phyloP scores from a whole-genome alignment of 805 yeast genomes.

The Cyberlindnera maclurae region DNA sequence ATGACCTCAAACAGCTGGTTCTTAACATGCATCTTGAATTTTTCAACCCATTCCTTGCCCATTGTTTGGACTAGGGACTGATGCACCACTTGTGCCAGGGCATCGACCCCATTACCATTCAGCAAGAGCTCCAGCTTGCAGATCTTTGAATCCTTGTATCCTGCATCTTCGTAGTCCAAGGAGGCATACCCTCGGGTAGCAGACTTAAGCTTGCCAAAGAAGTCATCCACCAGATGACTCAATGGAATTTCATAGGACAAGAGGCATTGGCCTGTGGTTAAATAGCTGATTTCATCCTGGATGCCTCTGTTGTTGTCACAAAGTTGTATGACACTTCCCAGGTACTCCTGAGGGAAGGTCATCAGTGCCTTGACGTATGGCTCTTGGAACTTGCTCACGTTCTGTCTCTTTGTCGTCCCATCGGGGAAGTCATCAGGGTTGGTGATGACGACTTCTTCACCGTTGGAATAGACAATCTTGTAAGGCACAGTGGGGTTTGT shows the following conservation, averaged over 20 bases:
- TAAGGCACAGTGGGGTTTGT: constrained; percentile 97
- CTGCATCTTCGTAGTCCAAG: constrained; percentile 89
- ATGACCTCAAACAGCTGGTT: constrained; percentile 89
- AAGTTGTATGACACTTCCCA: constrained; percentile 79
- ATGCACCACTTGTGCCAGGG: constrained; percentile 87
- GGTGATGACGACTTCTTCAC: constrained; percentile 56
- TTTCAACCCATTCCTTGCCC: constrained; percentile 77
- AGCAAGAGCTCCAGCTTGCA: constrained; percentile 85
- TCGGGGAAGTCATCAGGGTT: constrained; percentile 95
- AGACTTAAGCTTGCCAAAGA: constrained; percentile 89
- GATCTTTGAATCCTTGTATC: constrained; percentile 72
- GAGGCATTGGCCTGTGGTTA: constrained; percentile 74
- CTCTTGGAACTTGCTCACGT: constrained; percentile 56
- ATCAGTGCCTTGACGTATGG: constrained; percentile 88
- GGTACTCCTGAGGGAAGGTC: constrained; percentile 84
- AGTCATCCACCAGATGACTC: constrained; percentile 88
- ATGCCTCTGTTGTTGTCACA: constrained; percentile 81
- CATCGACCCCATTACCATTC: constrained; percentile 86
- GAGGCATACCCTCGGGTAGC: constrained; percentile 90
- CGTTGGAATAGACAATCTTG: constrained; percentile 61
- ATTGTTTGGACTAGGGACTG: constrained; percentile 60
- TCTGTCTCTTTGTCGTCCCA: constrained; percentile 28
- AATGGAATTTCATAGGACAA: constrained; percentile 78
- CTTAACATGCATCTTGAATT: constrained; percentile 70
- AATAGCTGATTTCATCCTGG: constrained; percentile 71